Evolutionary conservation across 139 green algal genomes (phyloP).

Genomic region (Closterium sp.): DNA sequence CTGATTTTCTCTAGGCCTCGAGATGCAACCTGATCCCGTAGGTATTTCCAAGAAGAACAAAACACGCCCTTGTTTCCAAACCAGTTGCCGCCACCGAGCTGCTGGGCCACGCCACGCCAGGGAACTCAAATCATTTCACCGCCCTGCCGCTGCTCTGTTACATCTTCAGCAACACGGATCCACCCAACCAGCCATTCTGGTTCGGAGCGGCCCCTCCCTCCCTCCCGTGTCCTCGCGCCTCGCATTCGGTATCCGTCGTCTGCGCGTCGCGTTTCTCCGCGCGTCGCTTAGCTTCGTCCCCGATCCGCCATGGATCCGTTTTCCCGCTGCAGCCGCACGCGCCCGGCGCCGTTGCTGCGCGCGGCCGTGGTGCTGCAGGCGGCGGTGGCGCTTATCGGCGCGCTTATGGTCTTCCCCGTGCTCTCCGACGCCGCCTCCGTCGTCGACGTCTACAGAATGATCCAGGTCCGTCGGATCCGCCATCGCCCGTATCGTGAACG

Average conservation of each 20-base stretch:
- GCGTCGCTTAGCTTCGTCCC: too few relatives aligned
- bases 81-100: neutral
- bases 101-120: too few relatives aligned
- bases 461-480: slow-evolving; percentile 18
- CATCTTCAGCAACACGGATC: neutral
- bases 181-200: neutral
- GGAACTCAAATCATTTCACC: too few relatives aligned
- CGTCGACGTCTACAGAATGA: slow-evolving; percentile 47
- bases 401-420: neutral
- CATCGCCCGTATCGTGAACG: neutral
- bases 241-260: neutral
- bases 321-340: neutral
- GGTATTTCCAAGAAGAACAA: neutral
- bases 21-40: neutral
- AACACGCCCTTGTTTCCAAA: neutral
- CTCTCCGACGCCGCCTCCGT: slow-evolving; percentile 39
- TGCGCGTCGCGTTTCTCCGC: neutral
- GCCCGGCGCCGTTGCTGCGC: neutral
- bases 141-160: neutral
- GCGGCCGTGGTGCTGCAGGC: neutral
- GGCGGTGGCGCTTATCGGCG: neutral
- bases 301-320: neutral
- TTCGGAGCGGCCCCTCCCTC: too few relatives aligned
- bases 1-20: too few relatives aligned
- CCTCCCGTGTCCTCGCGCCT: too few relatives aligned